phyloP scores from a whole-genome alignment of 2,329 filamentous ascomycete species.

The Neonectria neomacrospora region DNA sequence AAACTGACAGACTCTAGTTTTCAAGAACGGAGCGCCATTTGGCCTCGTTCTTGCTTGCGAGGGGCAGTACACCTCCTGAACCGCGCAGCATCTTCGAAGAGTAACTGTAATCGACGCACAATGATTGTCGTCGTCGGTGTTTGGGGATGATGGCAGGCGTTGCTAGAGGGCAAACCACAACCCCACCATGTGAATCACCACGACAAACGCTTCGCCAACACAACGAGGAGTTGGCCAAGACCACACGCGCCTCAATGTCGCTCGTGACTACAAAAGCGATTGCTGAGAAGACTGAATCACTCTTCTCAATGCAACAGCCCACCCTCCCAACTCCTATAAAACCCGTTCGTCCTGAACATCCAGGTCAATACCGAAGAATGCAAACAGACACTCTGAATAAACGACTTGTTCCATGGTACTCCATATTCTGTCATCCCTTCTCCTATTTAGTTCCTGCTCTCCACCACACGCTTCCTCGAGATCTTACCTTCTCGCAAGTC shows the following conservation, averaged over 20 bases:
- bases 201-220: not conserved
- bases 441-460: not conserved
- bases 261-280: slow-evolving; percentile 5
- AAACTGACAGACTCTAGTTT: slow-evolving; percentile 54
- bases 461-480: not conserved
- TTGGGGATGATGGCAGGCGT: not conserved
- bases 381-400: not conserved
- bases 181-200: slow-evolving; percentile 16
- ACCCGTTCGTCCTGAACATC: slow-evolving; percentile 1
- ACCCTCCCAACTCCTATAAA: slow-evolving; percentile 36
- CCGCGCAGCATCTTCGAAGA: slow-evolving; percentile 61
- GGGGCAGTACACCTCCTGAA: slow-evolving; percentile 54
- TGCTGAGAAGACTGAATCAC: slow-evolving; percentile 41
- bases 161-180: not conserved
- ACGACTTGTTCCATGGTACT: not conserved
- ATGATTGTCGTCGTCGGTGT: not conserved
- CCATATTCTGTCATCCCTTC: not conserved
- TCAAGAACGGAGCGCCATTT: slow-evolving; percentile 59
- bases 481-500: slow-evolving; percentile 7
- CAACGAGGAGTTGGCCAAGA: not conserved
- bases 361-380: not conserved
- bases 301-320: slow-evolving; percentile 21
- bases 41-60: slow-evolving; percentile 53
- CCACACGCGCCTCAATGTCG: not conserved
- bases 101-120: slow-evolving; percentile 26